Evolutionary conservation across 2,329 filamentous ascomycete genomes (phyloP), one percentile per base, ranked within the genome.

Genomic region (Diaporthe australafricana): DNA sequence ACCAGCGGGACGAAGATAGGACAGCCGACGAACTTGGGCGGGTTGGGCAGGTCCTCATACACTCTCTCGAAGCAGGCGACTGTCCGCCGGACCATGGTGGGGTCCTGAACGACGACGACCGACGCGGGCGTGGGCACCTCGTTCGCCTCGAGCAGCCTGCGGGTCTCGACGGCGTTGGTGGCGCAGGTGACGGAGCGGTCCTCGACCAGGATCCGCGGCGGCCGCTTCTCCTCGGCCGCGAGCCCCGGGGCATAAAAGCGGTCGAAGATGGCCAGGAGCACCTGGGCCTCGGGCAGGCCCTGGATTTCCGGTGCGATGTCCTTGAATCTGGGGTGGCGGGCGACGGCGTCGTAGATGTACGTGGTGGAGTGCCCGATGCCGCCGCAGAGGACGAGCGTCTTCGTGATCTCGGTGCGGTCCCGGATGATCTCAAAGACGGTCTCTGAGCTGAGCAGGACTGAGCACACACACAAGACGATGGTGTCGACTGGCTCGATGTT

Each of bases 301-400:
- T 62, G 57, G 17, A 62, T 22, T 11, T 45, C 40, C 40, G 57
- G 14, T 3, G 25, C 40, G 6, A 62, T 62, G 17, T 40, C 20
- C 16, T n/a, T 20, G 12, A 62, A 62, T 5, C 9, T 45, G 57
- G 57, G 57, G 12, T 62, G 57, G 57, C 57, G 57, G 57, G 40
- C 57, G 57, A 62, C 40, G 40, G 57, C 57, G 3, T 62, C 57
- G 57, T 62, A 62, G 25, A 62, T 62, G 17, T 32, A 32, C 2
- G 38, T n/a, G 25, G 57, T 62, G 17, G 57, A 62, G 40, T 62
- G 57, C 1, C 57, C 57, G 40, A 62, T 62, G 17, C 57, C 57
- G 40, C 57, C 57, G 40, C 57, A 47, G 25, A 62, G 57, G 40
- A 62, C 57, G 17, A 62, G 57, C 3, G 57, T 45, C 14, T 62